Base-by-base conservation (phyloP, 2,329 filamentous ascomycete genomes). In the Ambrosiella xylebori region DNA sequence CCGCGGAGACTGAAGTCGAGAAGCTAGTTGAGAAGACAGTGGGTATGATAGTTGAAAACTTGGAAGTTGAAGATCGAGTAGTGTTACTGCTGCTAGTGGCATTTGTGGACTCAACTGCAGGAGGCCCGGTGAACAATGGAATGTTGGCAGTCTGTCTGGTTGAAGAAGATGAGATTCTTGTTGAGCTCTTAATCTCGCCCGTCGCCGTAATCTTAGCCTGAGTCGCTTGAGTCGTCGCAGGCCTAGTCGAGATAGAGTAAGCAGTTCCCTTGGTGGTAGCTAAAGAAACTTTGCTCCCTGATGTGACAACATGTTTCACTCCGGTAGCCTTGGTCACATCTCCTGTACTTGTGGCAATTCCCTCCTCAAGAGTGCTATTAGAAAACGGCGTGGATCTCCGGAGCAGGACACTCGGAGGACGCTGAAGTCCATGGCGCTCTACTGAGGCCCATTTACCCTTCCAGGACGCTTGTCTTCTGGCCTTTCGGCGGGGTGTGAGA, bases 391-490 rank as follows among this genome's bases (percentile, higher is more conserved):
- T 40, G 13, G 8, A 27, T 39, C 39, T 58, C 13, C 56, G 56
- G 3, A 39, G 39, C 27, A 59, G 45, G 7, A 53, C 58, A 38
- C 44, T 56, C 17, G 54, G 49, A 9, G 58, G 58, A 36, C 58
- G 37, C 27, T 50, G 45, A 2, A 61, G 52, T 17, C 55, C 51
- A 39, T 61, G 59, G 7, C 59, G 51, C 35, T 49, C 38, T 37
- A 58, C 53, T n/a, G 50, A 8, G 11, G 53, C 52, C 59, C 59
- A 61, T 37, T 55, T 49, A 8, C 15, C 38, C 15, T 55, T 61
- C 56, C 56, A 58, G 11, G 55, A 54, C 39, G 52, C 59, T 38
- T 53, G 59, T 57, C 58, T 53, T 39, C 40, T 54, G 52, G 53
- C 44, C 49, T 52, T 36, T 37, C 56, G 59, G 38, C 51, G 36